Percentiles rank a stretch among this genome's conserved stretches.
These are phyloP conservation scores for Angomonas desouzai DNA, from an alignment of 208 protist genomes.

Conservation along the genomic window DNA sequence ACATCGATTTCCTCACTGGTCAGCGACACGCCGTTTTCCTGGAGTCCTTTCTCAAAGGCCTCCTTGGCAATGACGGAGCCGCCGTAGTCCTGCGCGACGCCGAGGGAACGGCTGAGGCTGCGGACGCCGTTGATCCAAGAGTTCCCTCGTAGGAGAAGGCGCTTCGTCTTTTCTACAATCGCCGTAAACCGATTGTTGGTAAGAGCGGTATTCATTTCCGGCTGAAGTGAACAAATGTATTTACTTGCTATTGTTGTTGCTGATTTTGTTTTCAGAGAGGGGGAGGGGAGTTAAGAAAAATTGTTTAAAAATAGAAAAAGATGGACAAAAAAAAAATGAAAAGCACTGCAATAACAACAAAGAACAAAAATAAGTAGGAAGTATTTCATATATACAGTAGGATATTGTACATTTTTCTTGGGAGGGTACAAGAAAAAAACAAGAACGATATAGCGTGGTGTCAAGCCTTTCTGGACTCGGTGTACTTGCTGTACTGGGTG, in stretches of 20 bases:
- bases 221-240: not conserved
- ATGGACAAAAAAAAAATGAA: constrained; percentile 1
- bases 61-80: constrained; percentile 29
- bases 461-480: not conserved
- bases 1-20: constrained; percentile 48
- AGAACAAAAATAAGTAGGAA: no score
- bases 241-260: no score
- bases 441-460: no score
- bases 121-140: constrained; percentile 71
- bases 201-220: constrained; percentile 26
- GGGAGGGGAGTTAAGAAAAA: no score
- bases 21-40: constrained; percentile 41
- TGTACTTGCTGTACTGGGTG: constrained; percentile 9
- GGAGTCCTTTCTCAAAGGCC: constrained; percentile 35
- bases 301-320: constrained; percentile 12
- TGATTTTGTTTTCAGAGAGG: no score
- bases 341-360: not conserved
- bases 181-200: constrained; percentile 32
- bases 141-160: constrained; percentile 41
- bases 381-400: constrained; percentile 7
- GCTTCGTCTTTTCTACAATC: constrained; percentile 47
- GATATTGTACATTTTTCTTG: constrained; percentile 10
- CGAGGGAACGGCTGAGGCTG: constrained; percentile 61
- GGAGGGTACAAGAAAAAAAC: no score
- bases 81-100: constrained; percentile 61